Percentiles rank a stretch among this genome's conserved stretches.
phyloP scores from a whole-genome alignment of 2,329 filamentous ascomycete genomes.

The Paecilomyces dactylethromorphus region DNA sequence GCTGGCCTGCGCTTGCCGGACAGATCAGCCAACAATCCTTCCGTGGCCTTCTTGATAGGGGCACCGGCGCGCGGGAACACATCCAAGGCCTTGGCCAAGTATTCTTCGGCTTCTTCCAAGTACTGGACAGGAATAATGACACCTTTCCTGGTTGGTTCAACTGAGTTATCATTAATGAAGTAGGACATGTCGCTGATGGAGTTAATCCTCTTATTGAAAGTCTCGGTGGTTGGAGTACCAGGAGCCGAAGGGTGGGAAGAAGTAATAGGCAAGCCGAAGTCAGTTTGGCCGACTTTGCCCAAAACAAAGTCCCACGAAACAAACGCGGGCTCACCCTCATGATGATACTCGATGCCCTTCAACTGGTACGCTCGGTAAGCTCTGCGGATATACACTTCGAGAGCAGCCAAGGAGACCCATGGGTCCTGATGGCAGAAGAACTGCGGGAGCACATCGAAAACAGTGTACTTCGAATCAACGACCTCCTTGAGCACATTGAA shows the following conservation, averaged over 20 bases:
- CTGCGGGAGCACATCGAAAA: slow-evolving; percentile 88
- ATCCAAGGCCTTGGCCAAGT: slow-evolving; percentile 76
- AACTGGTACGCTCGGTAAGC: slow-evolving; percentile 95
- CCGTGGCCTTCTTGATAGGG: slow-evolving; percentile 51
- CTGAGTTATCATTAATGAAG: slow-evolving; percentile 59
- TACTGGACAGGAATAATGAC: slow-evolving; percentile 91
- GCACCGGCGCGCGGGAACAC: slow-evolving; percentile 58
- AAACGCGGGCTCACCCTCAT: slow-evolving; percentile 61
- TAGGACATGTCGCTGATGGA: slow-evolving; percentile 98
- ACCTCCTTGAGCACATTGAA: slow-evolving; percentile 92
- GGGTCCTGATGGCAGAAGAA: slow-evolving; percentile 94
- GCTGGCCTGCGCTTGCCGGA: slow-evolving; percentile 62
- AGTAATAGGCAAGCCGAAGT: slow-evolving; percentile 71
- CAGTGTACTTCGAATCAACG: slow-evolving; percentile 96
- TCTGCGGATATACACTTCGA: slow-evolving; percentile 93
- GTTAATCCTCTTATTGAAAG: slow-evolving; percentile 71
- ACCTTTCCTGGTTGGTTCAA: slow-evolving; percentile 81
- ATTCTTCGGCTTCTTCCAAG: slow-evolving; percentile 87
- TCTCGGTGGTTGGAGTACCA: slow-evolving; percentile 60
- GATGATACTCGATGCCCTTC: slow-evolving; percentile 81
- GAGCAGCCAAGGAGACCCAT: slow-evolving; percentile 86
- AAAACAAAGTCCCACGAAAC: slow-evolving; percentile 95
- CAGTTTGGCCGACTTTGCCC: slow-evolving; percentile 84
- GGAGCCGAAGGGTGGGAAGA: slow-evolving; percentile 79
- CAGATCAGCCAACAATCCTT: slow-evolving; percentile 64